phyloP scores from a whole-genome alignment of 495 filamentous ascomycete genomes.

The Apiosordaria backusii region DNA sequence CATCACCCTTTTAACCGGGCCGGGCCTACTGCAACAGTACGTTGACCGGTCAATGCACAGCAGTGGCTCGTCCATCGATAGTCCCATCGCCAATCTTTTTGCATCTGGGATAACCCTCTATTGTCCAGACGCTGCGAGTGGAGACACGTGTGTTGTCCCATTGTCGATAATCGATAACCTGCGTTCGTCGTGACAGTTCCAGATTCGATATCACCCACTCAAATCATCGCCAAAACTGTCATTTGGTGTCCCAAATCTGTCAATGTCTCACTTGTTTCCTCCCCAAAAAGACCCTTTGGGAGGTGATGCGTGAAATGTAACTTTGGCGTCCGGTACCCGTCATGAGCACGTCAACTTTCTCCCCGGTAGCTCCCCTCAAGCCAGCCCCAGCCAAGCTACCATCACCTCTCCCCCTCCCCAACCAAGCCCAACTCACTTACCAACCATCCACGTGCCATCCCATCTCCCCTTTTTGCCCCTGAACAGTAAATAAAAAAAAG shows the following conservation, averaged over 20 bases:
- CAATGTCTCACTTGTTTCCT: neutral
- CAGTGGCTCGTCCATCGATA: neutral
- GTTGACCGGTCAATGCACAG: neutral
- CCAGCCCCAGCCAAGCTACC: neutral
- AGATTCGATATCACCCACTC: neutral
- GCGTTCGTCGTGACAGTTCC: neutral
- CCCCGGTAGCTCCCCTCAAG: no score
- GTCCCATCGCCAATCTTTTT: neutral
- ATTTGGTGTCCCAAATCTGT: neutral
- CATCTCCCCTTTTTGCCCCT: neutral
- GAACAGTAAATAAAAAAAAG: no score
- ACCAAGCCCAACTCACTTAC: neutral
- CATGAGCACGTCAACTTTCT: neutral
- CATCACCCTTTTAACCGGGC: neutral
- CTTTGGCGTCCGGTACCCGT: neutral
- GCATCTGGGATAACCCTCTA: neutral
- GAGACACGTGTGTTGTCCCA: no score
- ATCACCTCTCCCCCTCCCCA: neutral
- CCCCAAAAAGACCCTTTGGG: neutral
- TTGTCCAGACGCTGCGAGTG: neutral
- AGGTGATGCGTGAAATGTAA: neutral
- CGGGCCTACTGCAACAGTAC: neutral
- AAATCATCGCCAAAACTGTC: neutral
- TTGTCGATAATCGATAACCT: no score
- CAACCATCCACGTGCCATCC: neutral